A percentile compares a stretch with the other conserved stretches of the same genome.
phyloP scores from a whole-genome alignment of 2,329 filamentous ascomycete species.

The Fusarium abutilonis region DNA sequence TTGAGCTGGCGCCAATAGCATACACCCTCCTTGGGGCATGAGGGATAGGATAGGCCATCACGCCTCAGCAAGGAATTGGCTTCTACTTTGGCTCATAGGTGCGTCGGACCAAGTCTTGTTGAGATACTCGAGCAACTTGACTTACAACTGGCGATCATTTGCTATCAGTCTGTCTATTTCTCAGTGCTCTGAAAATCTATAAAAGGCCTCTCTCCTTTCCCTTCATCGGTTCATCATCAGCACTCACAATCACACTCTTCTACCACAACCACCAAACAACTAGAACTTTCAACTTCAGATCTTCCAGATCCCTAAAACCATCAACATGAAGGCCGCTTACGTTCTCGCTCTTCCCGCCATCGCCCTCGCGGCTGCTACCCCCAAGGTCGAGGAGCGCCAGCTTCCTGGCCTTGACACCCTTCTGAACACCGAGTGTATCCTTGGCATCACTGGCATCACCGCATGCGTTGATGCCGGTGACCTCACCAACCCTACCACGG shows the following conservation, averaged over 20 bases:
- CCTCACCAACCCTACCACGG: not conserved
- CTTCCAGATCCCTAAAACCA: not conserved
- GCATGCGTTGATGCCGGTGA: rapidly evolving
- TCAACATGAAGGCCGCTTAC: slow-evolving; percentile 19
- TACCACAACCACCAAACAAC: not conserved
- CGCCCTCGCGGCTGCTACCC: slow-evolving; percentile 19
- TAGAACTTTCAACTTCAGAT: not conserved
- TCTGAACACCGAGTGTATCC: rapidly evolving
- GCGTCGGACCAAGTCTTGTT: rapidly evolving
- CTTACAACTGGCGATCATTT: rapidly evolving
- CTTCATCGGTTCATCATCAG: not conserved
- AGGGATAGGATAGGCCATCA: rapidly evolving
- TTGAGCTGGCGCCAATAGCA: rapidly evolving
- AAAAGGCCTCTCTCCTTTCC: not conserved
- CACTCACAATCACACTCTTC: slow-evolving; percentile 10
- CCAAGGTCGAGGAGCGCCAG: slow-evolving; percentile 12
- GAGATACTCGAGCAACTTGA: rapidly evolving
- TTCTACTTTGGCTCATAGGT: no score
- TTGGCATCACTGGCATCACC: rapidly evolving
- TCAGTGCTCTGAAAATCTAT: not conserved
- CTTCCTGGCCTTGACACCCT: not conserved
- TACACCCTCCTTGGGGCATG: not conserved
- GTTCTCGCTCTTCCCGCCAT: slow-evolving; percentile 17
- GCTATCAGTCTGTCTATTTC: rapidly evolving
- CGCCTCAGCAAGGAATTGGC: rapidly evolving